These are phyloP conservation scores for Mesembryanthemum crystallinum DNA, from an alignment of 148 eudicot genomes.

Conservation along the genomic window DNA sequence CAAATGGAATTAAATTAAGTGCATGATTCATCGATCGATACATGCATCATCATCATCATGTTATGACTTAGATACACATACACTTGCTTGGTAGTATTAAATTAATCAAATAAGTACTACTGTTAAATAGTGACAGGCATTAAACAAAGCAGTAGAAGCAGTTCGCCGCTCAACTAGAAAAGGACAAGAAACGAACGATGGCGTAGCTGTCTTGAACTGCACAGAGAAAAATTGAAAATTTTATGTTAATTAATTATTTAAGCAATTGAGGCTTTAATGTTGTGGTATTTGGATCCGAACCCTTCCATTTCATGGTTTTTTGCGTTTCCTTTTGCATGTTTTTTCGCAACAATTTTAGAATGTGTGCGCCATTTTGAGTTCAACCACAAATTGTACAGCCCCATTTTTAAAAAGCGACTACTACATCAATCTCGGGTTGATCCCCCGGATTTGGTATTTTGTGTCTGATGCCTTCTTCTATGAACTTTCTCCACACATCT, in stretches of 20 bases:
- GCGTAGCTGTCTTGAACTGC: constrained; percentile 1
- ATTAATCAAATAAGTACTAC: not conserved
- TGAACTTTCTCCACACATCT: constrained; percentile 5
- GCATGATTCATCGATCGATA: not conserved
- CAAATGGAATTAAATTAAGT: constrained; percentile 7
- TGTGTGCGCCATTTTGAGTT: constrained; percentile 22
- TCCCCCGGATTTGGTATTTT: constrained; percentile 13
- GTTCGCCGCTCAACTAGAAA: constrained; percentile 9
- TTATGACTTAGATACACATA: not conserved
- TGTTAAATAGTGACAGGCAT: not conserved
- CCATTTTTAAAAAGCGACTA: not conserved
- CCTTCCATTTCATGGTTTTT: not conserved
- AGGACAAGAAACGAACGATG: constrained; percentile 8
- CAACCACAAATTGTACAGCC: not conserved
- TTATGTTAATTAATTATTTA: too few species aligned
- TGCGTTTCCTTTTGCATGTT: constrained; percentile 8
- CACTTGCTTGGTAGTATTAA: not conserved
- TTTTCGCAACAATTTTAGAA: constrained; percentile 12
- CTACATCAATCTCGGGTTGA: constrained; percentile 19
- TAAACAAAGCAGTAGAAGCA: not conserved
- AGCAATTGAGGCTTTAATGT: not conserved
- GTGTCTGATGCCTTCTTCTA: constrained; percentile 13
- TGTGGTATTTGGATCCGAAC: constrained; percentile 15
- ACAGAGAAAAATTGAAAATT: not conserved
- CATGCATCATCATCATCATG: constrained; percentile 1